Evolutionary conservation across 2,329 filamentous ascomycete genomes (phyloP).

Genomic region (Achaetomium macrosporum): DNA sequence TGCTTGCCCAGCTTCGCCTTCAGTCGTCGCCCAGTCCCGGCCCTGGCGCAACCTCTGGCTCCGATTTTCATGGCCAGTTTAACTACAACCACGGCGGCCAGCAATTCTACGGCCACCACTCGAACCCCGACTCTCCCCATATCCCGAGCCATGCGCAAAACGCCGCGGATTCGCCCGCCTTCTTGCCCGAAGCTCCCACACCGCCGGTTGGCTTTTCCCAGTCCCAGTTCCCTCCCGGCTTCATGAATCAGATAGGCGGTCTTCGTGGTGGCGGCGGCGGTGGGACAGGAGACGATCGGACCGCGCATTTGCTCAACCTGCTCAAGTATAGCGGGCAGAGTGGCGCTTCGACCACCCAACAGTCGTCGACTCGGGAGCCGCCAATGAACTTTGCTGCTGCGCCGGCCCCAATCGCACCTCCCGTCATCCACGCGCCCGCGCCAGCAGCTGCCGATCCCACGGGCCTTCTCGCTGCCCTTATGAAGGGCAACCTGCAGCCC

Average conservation of each 20-base stretch:
- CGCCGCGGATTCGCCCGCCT: slow-evolving; percentile 27
- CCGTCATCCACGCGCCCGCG: slow-evolving; percentile 49
- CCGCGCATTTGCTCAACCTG: slow-evolving; percentile 52
- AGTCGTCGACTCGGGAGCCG: slow-evolving; percentile 26
- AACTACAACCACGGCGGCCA: slow-evolving; percentile 24
- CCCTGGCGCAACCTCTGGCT: slow-evolving; percentile 14
- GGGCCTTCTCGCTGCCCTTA: slow-evolving; percentile 54
- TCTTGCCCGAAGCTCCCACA: slow-evolving; percentile 40
- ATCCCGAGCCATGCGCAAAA: slow-evolving; percentile 18
- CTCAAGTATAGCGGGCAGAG: slow-evolving; percentile 51
- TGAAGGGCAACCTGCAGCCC: slow-evolving; percentile 50
- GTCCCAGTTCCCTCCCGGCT: slow-evolving; percentile 35
- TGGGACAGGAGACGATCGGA: slow-evolving; percentile 38
- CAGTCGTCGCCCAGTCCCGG: slow-evolving; percentile 28
- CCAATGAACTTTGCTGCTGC: slow-evolving; percentile 15
- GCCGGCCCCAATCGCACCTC: slow-evolving; percentile 25
- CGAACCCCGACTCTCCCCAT: slow-evolving; percentile 23
- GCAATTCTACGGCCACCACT: slow-evolving; percentile 23
- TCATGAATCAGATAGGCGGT: slow-evolving; percentile 47
- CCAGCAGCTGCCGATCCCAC: slow-evolving; percentile 51
- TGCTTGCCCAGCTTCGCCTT: slow-evolving; percentile 37
- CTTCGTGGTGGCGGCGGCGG: slow-evolving; percentile 28
- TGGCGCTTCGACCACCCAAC: slow-evolving; percentile 15
- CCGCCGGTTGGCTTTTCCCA: slow-evolving; percentile 38
- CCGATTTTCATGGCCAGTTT: slow-evolving; percentile 24